Percentiles rank a stretch among this genome's conserved stretches.
Conservation (phyloP, 2,329 filamentous ascomycete genomes). For the Cyphellophora europaea region DNA sequence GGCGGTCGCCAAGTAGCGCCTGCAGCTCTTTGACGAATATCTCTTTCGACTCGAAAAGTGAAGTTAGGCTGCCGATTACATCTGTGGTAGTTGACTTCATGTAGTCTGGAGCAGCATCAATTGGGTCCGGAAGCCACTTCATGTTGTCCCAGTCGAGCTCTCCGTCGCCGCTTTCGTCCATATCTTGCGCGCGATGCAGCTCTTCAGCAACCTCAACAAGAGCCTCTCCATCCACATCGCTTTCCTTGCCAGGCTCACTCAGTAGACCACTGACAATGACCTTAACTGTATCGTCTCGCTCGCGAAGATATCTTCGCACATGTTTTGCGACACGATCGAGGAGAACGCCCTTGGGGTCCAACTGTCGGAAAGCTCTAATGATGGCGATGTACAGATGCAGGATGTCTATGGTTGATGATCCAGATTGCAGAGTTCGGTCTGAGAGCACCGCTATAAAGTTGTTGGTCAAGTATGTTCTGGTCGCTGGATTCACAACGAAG, state of each 20-base stretch:
- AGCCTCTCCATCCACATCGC: constrained; percentile 19
- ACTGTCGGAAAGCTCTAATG: constrained; percentile 52
- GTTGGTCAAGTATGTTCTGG: constrained; percentile 45
- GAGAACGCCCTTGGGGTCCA: constrained; percentile 57
- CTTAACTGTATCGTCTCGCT: constrained; percentile 56
- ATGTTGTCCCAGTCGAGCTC: constrained; percentile 87
- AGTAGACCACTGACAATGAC: constrained; percentile 57
- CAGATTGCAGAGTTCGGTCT: constrained; percentile 50
- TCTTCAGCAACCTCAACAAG: constrained; percentile 33
- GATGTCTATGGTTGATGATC: constrained; percentile 57
- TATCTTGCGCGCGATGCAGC: constrained; percentile 17
- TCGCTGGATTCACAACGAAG: constrained; percentile 42
- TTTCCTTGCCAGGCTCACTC: constrained; percentile 39
- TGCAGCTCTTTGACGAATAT: constrained; percentile 93
- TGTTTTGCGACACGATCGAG: constrained; percentile 58
- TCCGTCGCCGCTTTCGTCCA: constrained; percentile 40
- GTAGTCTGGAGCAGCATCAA: constrained; percentile 88
- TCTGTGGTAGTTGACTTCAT: constrained; percentile 81
- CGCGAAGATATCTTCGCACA: constrained; percentile 53
- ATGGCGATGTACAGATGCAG: constrained; percentile 60
- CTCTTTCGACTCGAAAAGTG: constrained; percentile 79
- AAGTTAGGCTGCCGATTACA: constrained; percentile 82
- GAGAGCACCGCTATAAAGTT: constrained; percentile 45
- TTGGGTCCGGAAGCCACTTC: constrained; percentile 84
- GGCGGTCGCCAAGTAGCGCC: constrained; percentile 72